These are phyloP conservation scores for Aureobasidium leucospermi DNA, from an alignment of 2,329 filamentous ascomycete genomes.

Conservation along the genomic window DNA sequence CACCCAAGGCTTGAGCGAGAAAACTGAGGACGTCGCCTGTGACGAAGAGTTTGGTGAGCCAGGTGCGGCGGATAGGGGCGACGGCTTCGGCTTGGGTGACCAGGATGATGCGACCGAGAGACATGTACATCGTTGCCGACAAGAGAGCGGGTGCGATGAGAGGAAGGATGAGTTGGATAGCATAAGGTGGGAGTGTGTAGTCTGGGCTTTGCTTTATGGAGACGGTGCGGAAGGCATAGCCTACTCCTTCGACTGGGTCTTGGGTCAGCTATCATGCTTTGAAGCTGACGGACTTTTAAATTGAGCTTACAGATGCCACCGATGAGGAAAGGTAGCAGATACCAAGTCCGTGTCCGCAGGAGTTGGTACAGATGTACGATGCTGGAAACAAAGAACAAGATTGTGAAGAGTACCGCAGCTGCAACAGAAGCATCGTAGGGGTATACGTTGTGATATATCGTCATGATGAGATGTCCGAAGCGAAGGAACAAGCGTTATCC, in stretches of 20 bases:
- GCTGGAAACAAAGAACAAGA: too few relatives aligned
- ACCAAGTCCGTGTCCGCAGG: too few relatives aligned
- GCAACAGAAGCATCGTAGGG: too few relatives aligned
- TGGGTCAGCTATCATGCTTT: too few relatives aligned
- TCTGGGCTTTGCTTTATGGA: conserved; percentile 35
- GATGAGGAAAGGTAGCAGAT: too few relatives aligned
- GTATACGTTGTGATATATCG: too few relatives aligned
- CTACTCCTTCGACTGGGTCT: conserved; percentile 38
- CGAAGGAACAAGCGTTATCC: too few relatives aligned
- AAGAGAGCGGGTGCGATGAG: conserved; percentile 42
- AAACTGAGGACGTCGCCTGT: conserved; percentile 48
- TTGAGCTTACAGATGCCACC: too few relatives aligned
- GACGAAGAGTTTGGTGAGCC: conserved; percentile 51
- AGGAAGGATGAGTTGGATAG: conserved; percentile 36
- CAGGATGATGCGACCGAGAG: conserved; percentile 39
- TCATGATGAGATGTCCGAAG: too few relatives aligned
- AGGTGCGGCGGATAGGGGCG: conserved; percentile 36
- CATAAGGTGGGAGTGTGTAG: conserved; percentile 32
- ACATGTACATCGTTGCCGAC: conserved; percentile 47
- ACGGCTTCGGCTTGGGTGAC: conserved; percentile 35
- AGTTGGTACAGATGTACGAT: too few relatives aligned
- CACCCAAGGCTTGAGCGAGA: conserved; percentile 43
- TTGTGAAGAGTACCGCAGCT: too few relatives aligned
- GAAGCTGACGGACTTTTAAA: too few relatives aligned
- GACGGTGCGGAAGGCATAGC: conserved; percentile 44